Evolutionary conservation across 2,329 filamentous ascomycete genomes (phyloP).

Genomic region (Cryphonectria japonica): DNA sequence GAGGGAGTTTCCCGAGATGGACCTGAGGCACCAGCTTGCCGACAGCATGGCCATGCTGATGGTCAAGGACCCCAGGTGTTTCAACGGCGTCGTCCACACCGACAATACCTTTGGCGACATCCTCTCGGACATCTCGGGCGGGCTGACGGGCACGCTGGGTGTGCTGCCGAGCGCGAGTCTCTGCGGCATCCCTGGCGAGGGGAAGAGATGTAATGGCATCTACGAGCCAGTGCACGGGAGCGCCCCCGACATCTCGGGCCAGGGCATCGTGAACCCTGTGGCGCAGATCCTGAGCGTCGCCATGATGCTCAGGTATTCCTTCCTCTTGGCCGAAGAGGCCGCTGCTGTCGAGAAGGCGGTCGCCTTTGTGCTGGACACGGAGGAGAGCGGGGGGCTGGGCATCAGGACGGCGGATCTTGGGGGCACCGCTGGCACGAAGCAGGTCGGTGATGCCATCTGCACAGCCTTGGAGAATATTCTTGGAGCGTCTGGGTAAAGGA

Average conservation of each 20-base stretch:
- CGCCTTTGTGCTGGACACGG: conserved; percentile 63
- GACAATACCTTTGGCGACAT: conserved; percentile 44
- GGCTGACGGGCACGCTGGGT: conserved; percentile 21
- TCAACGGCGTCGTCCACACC: conserved; percentile 52
- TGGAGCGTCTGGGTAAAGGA: background rate
- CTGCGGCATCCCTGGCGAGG: conserved; percentile 17
- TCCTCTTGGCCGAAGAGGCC: conserved; percentile 64
- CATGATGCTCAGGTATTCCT: conserved; percentile 77
- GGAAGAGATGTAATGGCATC: conserved; percentile 14
- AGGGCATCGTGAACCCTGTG: conserved; percentile 73
- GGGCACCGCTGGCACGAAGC: conserved; percentile 30
- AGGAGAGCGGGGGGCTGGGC: conserved; percentile 44
- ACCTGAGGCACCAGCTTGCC: conserved; percentile 49
- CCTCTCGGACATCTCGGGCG: conserved; percentile 19
- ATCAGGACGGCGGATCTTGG: conserved; percentile 46
- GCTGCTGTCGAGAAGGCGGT: conserved; percentile 68
- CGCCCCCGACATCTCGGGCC: conserved; percentile 74
- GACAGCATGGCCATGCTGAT: conserved; percentile 54
- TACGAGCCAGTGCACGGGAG: conserved; percentile 35
- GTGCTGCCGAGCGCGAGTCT: conserved; percentile 24
- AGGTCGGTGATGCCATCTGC: conserved; percentile 31
- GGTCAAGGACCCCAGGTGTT: conserved; percentile 49
- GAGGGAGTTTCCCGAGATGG: conserved; percentile 47
- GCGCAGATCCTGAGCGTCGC: conserved; percentile 72
- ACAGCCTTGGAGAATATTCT: conserved; percentile 3